Conservation (phyloP, 352 stramenopile species). For the Globisporangium recalcitrans region DNA sequence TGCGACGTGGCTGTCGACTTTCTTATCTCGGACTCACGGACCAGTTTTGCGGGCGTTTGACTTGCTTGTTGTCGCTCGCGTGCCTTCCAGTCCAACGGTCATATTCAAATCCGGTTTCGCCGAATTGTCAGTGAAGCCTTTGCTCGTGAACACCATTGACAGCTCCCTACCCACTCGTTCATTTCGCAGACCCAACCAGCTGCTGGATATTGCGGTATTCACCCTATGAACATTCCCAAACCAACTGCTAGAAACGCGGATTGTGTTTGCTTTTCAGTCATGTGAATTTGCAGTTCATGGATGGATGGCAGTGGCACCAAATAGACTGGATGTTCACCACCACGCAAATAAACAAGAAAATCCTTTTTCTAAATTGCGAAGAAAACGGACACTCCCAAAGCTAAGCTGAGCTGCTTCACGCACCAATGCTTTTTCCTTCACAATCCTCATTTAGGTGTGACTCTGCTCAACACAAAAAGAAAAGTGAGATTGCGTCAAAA, state of each 20-base stretch:
- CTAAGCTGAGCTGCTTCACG: no score
- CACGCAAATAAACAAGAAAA: not conserved
- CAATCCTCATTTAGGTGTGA: not conserved
- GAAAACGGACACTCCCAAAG: no score
- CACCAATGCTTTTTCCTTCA: not conserved
- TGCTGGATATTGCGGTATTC: not conserved
- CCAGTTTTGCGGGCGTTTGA: not conserved
- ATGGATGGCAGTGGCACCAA: not conserved
- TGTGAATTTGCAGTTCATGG: not conserved
- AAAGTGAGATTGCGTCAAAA: not conserved
- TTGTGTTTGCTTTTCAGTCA: not conserved
- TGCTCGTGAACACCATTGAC: not conserved
- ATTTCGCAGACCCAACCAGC: not conserved
- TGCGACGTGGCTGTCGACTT: not conserved
- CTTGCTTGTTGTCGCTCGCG: not conserved
- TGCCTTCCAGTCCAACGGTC: not conserved
- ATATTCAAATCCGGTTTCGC: not conserved
- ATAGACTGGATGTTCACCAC: not conserved
- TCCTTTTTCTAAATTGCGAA: not conserved
- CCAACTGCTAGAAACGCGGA: not conserved
- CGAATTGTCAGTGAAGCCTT: not conserved
- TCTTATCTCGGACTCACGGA: not conserved
- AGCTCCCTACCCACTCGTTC: not conserved
- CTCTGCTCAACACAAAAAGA: not conserved
- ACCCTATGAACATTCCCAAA: not conserved